Evolutionary conservation across 2,329 filamentous ascomycete species (phyloP), one percentile per base, ranked within the genome.

Genomic region (Lachnellula willkommii): DNA sequence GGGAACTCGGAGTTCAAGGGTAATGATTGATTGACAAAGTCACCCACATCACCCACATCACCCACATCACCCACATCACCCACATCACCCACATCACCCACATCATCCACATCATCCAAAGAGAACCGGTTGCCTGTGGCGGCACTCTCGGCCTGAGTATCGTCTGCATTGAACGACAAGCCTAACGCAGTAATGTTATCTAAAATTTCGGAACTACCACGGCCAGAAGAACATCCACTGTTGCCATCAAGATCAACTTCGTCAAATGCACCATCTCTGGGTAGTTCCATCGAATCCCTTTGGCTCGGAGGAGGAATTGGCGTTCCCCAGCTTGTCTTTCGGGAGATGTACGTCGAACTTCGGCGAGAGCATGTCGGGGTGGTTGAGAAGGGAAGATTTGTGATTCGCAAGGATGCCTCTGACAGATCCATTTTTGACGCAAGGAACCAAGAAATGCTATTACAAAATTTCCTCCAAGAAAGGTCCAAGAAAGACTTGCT

Each of bases 141-240:
- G 28, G 24, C 24, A 22, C 24, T 47, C 12, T 46, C 55, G 37
- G 42, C 17, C 20, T 60, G 52, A n/a, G 52, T 26, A 43, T 70
- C 67, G 50, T 72, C 70, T 49, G 66, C 62, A 52, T 70, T 71
- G 50, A 70, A 69, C 50, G 68, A 66, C 57, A 76, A 66, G 39
- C 73, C 73, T 57, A 76, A 62, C 45, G 69, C 71, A 58, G 74
- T 66, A 64, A 75, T 73, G 50, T 72, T 73, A 60, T 75, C 70
- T 58, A 76, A 69, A 52, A 69, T 70, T 51, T 73, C 70, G 63
- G 73, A 68, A 52, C 69, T 70, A 51, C 73, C 28, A 32, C 3
- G 28, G 28, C 28, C 70, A 63, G 73, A 37, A 24, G 54, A 72
- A 59, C 20, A 65, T 53, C 53, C 64, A 58, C 32, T 52, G 36